phyloP scores from a whole-genome alignment of 352 stramenopile species.

The Sclerospora graminicola region DNA sequence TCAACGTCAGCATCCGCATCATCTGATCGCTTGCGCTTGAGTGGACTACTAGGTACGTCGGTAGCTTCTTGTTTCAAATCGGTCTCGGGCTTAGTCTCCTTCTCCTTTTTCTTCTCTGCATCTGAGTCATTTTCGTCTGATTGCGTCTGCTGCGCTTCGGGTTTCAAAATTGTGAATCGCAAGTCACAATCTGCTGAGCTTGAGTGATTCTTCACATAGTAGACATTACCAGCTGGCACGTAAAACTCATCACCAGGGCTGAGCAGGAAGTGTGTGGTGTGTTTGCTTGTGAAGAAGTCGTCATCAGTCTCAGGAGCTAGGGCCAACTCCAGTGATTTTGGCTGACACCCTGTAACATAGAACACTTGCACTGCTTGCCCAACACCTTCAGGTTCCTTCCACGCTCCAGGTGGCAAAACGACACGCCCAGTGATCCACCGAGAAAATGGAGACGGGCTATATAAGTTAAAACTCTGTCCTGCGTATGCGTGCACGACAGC shows the following conservation, averaged over 20 bases:
- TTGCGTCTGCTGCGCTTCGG: slow-evolving; percentile 19
- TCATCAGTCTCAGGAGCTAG: slow-evolving; percentile 58
- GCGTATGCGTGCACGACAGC: slow-evolving; percentile 44
- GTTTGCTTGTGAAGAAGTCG: slow-evolving; percentile 82
- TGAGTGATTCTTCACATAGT: slow-evolving; percentile 95
- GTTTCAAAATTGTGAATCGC: slow-evolving; percentile 93
- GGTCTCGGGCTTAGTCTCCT: slow-evolving; percentile 4
- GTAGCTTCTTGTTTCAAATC: slow-evolving; percentile 6
- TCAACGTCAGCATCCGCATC: slow-evolving; percentile 6
- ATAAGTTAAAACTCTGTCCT: slow-evolving; percentile 84
- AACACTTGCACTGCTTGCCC: slow-evolving; percentile 92
- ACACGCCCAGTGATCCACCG: slow-evolving; percentile 89
- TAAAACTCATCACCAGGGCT: slow-evolving; percentile 94
- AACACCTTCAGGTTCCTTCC: slow-evolving; percentile 93
- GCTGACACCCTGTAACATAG: slow-evolving; percentile 87
- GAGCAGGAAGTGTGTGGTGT: slow-evolving; percentile 90
- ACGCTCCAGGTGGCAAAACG: slow-evolving; percentile 85
- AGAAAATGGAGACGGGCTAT: slow-evolving; percentile 49
- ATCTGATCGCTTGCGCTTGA: slow-evolving; percentile 23
- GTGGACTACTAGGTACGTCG: slow-evolving; percentile 5
- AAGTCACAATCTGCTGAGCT: slow-evolving; percentile 74
- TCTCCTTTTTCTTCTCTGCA: slow-evolving; percentile 1
- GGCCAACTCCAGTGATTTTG: slow-evolving; percentile 61
- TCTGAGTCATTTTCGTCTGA: slow-evolving; percentile 15
- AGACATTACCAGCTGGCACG: slow-evolving; percentile 93